Evolutionary conservation across 2,329 filamentous ascomycete species (phyloP), one percentile per base, ranked within the genome.

Genomic region (Beauveria pseudobassiana): DNA sequence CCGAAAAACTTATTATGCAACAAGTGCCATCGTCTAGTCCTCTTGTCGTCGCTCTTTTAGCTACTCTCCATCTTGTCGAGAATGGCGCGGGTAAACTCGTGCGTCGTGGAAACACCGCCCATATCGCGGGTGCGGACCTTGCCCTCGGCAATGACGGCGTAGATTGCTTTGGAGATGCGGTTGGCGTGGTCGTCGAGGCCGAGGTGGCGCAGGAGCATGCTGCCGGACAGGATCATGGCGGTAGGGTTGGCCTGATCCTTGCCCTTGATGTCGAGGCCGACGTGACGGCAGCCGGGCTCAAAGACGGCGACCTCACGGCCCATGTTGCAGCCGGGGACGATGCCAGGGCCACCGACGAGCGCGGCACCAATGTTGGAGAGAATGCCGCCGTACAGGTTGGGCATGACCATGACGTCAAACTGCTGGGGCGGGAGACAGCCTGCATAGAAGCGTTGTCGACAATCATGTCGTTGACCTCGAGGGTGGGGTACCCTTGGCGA

Each of bases 401-500:
- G 95, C 93, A 98, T 98, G 77, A 99, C 95, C 88, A 99, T 91
- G 71, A 99, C 95, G 77, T 99, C 95, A 75, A 99, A 99, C 80
- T 99, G 95, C 81, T 98, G 95, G 65, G 95, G 68, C 87, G 85
- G 69, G 91, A 93, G 69, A 99, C 95, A 75, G 92, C 96, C 83
- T 99, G 95, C 95, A 99, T 99, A 73, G 91, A 96, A 73, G 95
- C 95, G 79, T 99, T 99, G 82, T 99, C 95, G 78, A 99, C 95
- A 77, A 99, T 99, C 93, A 99, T 97, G 81, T 99, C 95, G 83
- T 96, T 96, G 75, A 88, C 89, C 83, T 97, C 90, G 70, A 99
- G 84, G 65, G 91, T 96, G 64, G 95, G 93, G 82, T 95, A 99
- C 77, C 91, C 82, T 96, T 90, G 68, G 92, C 90, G 69, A 95